Evolutionary conservation across 1,139 yeast species (phyloP), one percentile per base, ranked within the genome.

Genomic region (Blastobotrys apis): DNA sequence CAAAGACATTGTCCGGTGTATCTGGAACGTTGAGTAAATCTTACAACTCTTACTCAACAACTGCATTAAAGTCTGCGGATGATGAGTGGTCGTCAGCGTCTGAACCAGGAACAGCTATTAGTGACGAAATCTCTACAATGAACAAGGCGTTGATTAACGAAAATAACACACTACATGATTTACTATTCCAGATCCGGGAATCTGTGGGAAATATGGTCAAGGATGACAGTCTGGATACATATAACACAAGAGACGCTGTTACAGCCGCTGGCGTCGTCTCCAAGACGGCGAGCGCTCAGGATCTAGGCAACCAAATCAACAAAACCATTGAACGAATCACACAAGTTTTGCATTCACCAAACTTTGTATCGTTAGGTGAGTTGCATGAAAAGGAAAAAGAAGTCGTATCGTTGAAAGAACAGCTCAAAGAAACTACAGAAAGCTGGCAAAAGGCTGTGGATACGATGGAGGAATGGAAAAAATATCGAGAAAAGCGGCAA

Each of bases 391-490:
- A 52, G 42, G 59, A 58, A 35, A 43, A 44, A 6, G 51, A 53
- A 38, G 47, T 56, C 4, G 47, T 45, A 13, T 37, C 44, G 16
- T 49, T 60, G 27, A 45, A 48, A 20, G 51, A 47, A 10, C 57
- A 58, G 47, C 47, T 60, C n/a, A 42, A 47, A 16, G 58, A 55
- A 30, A 49, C 54, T 34, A 57, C 60, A 3, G 54, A 47, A 10
- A 58, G 56, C 36, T 60, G 64, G 64, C 52, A 55, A 32, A 48
- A 49, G 33, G 62, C 63, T 0, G 44, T 59, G 23, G 48, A 53
- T 34, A 59, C 62, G 2, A 59, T 59, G 60, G 62, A 60, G 22
- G 59, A 59, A 31, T 60, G 64, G 64, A 57, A 53, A 34, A 42
- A 47, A 23, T 56, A 57, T 27, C 41, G 56, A 13, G 50, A 43